Evolutionary conservation across 1,284 basidiomycete genomes (phyloP), one percentile per base, ranked within the genome.

Genomic region (Leccinum pseudoinsigne): DNA sequence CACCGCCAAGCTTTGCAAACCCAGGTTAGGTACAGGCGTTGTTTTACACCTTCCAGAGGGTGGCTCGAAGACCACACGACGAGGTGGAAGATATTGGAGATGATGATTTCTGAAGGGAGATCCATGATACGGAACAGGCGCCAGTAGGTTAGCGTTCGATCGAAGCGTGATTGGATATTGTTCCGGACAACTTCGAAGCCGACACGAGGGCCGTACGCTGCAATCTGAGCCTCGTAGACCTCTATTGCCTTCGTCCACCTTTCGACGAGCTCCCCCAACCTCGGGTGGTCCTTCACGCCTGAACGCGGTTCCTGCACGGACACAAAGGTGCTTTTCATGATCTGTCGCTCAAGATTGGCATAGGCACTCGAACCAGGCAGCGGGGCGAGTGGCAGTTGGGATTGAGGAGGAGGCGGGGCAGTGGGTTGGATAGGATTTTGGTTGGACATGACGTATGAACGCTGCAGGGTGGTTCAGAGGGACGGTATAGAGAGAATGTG

Each of bases 41-140:
- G 72, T 28, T 67, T 65, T 21, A 81, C 73, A 21, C 79, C 36
- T 23, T 74, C 66, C 1, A 66, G 61, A 2, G 79, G 75, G 57
- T 76, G 71, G 36, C 64, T 64, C 12, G 78, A 69, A 28, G 82
- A 80, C 83, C 83, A 86, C 55, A 80, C 77, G 51, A 84, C 81
- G 66, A 79, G 77, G 62, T 82, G 83, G 66, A 91, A 83, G 65
- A 91, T 88, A 62, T 83, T 80, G 72, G 74, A 74, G 62, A 90
- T 74, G 64, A 91, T 85, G 28, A 28, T 28, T 71, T 90, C 89
- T 38, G 75, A 69, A 1, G 89, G 89, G 8, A 90, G 79, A 50
- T 85, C 79, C 71, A 84, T 82, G 62, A 90, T 77, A 45, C 82
- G 82, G 72, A 90, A 89, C 55, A 78, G 61, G 42, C 77, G 74